Evolutionary conservation across 768 basidiomycete species (phyloP), one percentile per base, ranked within the genome.

Genomic region (Trametes cubensis): DNA sequence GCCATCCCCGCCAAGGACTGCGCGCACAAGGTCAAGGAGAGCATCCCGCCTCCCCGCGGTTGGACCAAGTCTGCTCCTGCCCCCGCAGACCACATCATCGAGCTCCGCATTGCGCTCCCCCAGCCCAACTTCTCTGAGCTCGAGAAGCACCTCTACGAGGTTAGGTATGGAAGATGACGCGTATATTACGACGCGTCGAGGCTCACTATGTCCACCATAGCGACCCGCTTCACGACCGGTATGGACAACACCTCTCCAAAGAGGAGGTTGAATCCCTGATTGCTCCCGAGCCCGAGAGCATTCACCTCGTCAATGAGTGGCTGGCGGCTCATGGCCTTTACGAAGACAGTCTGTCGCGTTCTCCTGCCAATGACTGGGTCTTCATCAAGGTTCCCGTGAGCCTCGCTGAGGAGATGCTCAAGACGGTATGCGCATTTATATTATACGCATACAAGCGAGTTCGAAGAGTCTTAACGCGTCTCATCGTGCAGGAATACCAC

Each of bases 321-420:
- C 76, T 91, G 15, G 75, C 74, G 0, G 78, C 77, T 3, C 79
- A 87, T 60, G 87, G 85, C 34, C 73, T 90, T 26, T 62, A 67
- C 17, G 81, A 82, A 46, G 70, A 77, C 42, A 78, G 81, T 58
- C 65, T 85, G 21, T 63, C 73, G 44, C 82, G 84, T 10, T 88
- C 89, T 13, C 80, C 86, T 3, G 87, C 88, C 0, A 79, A 82
- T 50, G 89, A 90, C 63, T 92, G 88, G 89, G 75, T 90, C 14
- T 83, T 78, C 6, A 70, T 89, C 42, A 82, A 72, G 14, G 74
- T 89, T 7, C 82, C 88, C 0, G 78, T 92, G 47, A 66, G 74
- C 38, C 63, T 85, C 25, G 89, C 85, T 0, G 89, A 92, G 72
- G 74, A 82, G 65, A 86, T 92, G 83, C 79, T 92, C n/a, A 76